Conservation (phyloP, 371 early-diverging fungal genomes). For the Fennellomyces sp. region DNA sequence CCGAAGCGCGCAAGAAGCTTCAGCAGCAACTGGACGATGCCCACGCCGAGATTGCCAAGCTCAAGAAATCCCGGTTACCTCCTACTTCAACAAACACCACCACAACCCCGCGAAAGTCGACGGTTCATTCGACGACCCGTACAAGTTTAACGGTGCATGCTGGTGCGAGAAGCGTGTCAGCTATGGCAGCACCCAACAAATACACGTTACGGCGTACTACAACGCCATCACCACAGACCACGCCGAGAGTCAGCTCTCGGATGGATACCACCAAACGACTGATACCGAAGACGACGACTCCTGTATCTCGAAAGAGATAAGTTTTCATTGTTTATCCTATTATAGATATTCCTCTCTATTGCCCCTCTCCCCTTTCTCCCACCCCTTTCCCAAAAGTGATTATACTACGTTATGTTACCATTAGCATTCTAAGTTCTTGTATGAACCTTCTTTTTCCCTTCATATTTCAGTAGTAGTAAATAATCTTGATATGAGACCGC, state of each 20-base stretch:
- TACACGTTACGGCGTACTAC: neutral
- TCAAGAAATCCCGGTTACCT: neutral
- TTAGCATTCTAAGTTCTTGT: neutral
- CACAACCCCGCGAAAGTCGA: too few relatives aligned
- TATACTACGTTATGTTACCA: neutral
- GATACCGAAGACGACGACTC: neutral
- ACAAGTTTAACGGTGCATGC: conserved; percentile 3
- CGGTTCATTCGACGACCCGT: neutral
- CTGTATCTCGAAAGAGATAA: conserved; percentile 5
- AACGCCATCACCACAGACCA: neutral
- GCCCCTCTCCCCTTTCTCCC: neutral
- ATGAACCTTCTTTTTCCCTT: neutral
- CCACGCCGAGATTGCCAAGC: conserved; percentile 18
- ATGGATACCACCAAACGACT: conserved; percentile 1
- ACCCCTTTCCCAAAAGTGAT: neutral
- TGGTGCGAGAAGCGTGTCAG: conserved; percentile 1
- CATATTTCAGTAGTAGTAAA: neutral
- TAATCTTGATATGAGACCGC: neutral
- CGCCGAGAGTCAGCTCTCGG: neutral
- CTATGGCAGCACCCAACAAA: neutral
- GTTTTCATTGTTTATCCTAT: neutral
- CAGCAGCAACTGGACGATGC: conserved; percentile 24
- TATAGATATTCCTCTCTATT: conserved; percentile 1
- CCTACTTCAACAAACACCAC: neutral
- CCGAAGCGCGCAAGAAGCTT: conserved; percentile 15